phyloP scores from a whole-genome alignment of 179 eudicot species.

The Vitellaria paradoxa region DNA sequence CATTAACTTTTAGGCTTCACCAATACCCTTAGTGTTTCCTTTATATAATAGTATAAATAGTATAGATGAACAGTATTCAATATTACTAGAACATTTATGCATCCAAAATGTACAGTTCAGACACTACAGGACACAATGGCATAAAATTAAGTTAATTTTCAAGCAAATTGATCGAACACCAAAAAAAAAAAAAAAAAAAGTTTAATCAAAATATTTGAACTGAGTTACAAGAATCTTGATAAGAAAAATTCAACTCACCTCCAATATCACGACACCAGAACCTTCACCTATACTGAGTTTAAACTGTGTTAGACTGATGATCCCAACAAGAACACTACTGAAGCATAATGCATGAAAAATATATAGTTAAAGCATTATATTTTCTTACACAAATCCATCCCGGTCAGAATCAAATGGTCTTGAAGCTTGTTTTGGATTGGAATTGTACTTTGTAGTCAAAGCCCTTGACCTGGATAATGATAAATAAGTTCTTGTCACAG shows the following conservation, averaged over 20 bases:
- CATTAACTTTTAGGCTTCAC: too few relatives aligned
- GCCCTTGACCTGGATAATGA: slow-evolving; percentile 73
- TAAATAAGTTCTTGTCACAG: background rate
- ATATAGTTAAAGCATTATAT: background rate
- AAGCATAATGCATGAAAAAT: background rate
- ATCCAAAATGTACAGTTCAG: background rate
- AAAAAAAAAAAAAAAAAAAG: background rate
- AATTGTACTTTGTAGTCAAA: slow-evolving; percentile 79
- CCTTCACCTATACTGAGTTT: slow-evolving; percentile 90
- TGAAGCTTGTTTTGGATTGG: slow-evolving; percentile 75
- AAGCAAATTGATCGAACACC: background rate
- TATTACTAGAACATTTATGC: background rate
- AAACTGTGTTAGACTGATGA: slow-evolving; percentile 16
- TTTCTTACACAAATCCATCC: slow-evolving; percentile 96
- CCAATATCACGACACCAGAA: slow-evolving; percentile 82
- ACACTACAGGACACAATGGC: background rate
- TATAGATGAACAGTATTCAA: too few relatives aligned
- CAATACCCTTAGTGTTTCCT: too few relatives aligned
- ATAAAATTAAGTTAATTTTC: background rate
- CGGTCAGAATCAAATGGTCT: slow-evolving; percentile 90
- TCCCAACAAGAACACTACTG: background rate
- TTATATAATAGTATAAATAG: too few relatives aligned
- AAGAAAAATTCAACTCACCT: slow-evolving; percentile 53
- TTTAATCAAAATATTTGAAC: background rate
- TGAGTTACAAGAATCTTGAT: background rate